Base-by-base conservation (phyloP, 2,329 filamentous ascomycete genomes). In the Talaromyces sp. region DNA sequence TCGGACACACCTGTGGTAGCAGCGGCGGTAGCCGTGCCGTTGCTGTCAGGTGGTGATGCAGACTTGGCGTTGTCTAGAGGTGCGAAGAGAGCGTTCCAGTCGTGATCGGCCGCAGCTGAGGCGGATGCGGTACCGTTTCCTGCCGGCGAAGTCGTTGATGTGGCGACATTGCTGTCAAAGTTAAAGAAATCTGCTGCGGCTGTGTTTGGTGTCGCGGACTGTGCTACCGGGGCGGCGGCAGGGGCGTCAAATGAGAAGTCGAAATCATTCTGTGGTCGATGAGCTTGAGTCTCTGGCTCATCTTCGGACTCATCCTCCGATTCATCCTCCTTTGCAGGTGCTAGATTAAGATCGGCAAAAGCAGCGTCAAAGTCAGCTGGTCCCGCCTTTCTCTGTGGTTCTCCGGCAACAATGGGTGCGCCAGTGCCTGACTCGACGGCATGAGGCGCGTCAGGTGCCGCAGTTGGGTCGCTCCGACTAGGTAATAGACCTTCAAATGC, bases 31-130 rank as follows among this genome's bases (percentile, higher is more conserved):
- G 48, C 60, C 45, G 22, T 22, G 31, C 62, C 66, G 57, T 63
- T 65, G 52, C 45, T 62, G 35, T 50, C 59, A 64, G n/a, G 62
- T 22, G 67, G 31, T 19, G 69, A 60, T 10, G 59, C n/a, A 31
- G 50, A 62, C 35, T 71, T 69, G 16, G 43, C 67, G 63, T 37
- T 68, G 70, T 94, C 90, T 8, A 96, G 82, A 31, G 89, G 89
- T 1, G 91, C 90, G 79, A 98, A 98, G 63, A 98, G 92, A 45
- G 92, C 90, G 73, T 98, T 94, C 95, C 95, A 98, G 76, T 98
- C 94, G 70, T 96, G 90, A 13, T 66, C 56, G 39, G 80, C 77
- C 1, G 77, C 74, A 27, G 76, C 74, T 66, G 79, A 77, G 48
- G 77, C 69, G 56, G 79, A 77, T 50, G 77, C 69, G 52, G 75